Evolutionary conservation across 2,329 filamentous ascomycete species (phyloP).

Genomic region (Macrophomina pseudophaseolina): DNA sequence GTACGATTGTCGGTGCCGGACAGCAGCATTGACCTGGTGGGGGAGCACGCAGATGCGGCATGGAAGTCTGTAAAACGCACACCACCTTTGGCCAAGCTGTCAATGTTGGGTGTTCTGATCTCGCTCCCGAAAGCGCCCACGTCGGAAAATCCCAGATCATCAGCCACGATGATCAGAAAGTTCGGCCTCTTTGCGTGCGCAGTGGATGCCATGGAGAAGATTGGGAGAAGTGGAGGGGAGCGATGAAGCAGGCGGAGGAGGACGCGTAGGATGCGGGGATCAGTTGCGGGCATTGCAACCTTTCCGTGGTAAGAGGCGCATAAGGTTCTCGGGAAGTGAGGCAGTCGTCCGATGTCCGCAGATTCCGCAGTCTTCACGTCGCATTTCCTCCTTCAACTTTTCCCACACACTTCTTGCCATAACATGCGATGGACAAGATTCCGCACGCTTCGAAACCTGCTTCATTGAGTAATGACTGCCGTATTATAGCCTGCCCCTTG

Average conservation of each 20-base stretch:
- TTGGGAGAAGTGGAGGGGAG: background rate
- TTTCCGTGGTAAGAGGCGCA: background rate
- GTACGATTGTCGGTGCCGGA: constrained; percentile 64
- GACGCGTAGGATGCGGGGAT: background rate
- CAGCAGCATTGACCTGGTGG: constrained; percentile 69
- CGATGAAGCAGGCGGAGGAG: background rate
- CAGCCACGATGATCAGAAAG: constrained; percentile 64
- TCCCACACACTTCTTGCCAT: too few relatives aligned
- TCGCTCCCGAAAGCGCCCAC: constrained; percentile 64
- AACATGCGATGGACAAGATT: too few relatives aligned
- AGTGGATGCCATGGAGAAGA: constrained; percentile 25
- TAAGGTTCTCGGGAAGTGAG: too few relatives aligned
- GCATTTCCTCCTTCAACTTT: too few relatives aligned
- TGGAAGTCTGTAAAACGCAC: constrained; percentile 69
- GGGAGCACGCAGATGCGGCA: constrained; percentile 67
- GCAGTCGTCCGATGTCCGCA: too few relatives aligned
- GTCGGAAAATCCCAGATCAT: constrained; percentile 65
- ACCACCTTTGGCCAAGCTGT: constrained; percentile 56
- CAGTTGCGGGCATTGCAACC: background rate
- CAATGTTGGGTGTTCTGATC: constrained; percentile 64
- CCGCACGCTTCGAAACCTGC: too few relatives aligned
- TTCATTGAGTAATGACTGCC: too few relatives aligned
- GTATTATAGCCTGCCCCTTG: too few relatives aligned
- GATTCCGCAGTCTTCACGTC: too few relatives aligned
- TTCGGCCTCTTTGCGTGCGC: constrained; percentile 55